Conservation (phyloP, 2,329 filamentous ascomycete genomes). For the Fusarium sp. region DNA sequence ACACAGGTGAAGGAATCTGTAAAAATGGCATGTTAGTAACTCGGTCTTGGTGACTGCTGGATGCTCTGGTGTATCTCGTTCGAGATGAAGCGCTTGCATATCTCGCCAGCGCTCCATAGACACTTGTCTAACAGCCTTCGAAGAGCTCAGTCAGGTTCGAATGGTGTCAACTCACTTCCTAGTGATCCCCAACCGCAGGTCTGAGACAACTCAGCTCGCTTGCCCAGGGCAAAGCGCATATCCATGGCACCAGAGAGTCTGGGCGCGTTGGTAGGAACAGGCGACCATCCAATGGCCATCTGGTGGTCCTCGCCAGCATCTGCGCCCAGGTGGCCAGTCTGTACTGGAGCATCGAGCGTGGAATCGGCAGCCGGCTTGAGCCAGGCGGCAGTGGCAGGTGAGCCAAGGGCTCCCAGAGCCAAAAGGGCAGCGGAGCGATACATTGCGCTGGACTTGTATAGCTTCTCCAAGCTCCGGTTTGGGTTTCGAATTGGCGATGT, state of each 20-base stretch:
- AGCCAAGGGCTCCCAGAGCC: constrained; percentile 40
- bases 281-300: constrained; percentile 47
- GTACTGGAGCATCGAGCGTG: constrained; percentile 46
- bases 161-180: constrained; percentile 44
- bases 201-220: constrained; percentile 38
- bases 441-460: constrained; percentile 20
- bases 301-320: constrained; percentile 35
- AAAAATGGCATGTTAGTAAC: not conserved
- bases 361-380: constrained; percentile 38
- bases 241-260: constrained; percentile 47
- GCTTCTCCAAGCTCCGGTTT: not conserved
- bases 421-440: constrained; percentile 36
- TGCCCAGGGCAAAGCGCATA: constrained; percentile 44
- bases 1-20: constrained; percentile 47
- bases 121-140: not conserved
- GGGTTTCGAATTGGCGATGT: not conserved
- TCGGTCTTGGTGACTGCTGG: not conserved
- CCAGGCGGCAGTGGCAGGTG: constrained; percentile 38
- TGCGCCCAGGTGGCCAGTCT: constrained; percentile 36
- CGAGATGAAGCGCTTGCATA: not conserved
- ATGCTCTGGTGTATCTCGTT: not conserved
- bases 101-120: not conserved
- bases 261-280: constrained; percentile 47
- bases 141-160: not conserved
- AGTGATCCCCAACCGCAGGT: constrained; percentile 49